Evolutionary conservation across 805 yeast genomes (phyloP), one percentile per base, ranked within the genome.

Genomic region (Myxozyma vanderwaltii): DNA sequence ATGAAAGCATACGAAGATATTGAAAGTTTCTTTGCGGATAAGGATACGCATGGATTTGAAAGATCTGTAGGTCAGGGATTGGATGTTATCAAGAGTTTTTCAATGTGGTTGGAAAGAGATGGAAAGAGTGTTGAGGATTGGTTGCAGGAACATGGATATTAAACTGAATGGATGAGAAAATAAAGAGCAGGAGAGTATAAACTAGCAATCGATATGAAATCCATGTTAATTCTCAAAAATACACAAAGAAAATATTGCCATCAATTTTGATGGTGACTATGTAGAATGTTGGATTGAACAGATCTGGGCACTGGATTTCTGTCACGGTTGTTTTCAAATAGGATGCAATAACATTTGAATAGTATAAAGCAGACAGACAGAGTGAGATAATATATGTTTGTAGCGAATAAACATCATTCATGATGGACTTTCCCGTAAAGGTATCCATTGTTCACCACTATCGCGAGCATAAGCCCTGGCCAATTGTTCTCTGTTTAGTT

Each of bases 1-100:
- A 64, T 63, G 47, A 74, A 73, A 24, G 74, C 75, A 54, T 67
- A 67, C 26, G 67, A 62, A 12, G 81, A 78, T 51, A 74, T 80
- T 29, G 70, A 70, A 35, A 56, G 50, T 7, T 83, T 82, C 69
- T 84, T 83, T 66, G 69, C 66, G 10, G 71, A 67, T 56, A 78
- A 77, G 68, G 81, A 82, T 63, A 76, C 78, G 40, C 74, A 74
- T 61, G 86, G 86, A 8, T 84, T 80, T 64, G 86, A 84, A 65
- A 78, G 84, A 71, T 80, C 85, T 36, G 73, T 81, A 56, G 74
- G 73, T 24, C 88, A 84, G 71, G 78, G 80, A 19, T 70, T 84
- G 69, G 90, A 86, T 68, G 75, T 76, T 24, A 76, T 85, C 56
- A 74, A 75, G 50, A 75, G 79, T 48, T 75, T 77, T 53, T 74